Evolutionary conservation across 495 filamentous ascomycete species (phyloP), one percentile per base, ranked within the genome.

Genomic region (Penicillium mononematosum): DNA sequence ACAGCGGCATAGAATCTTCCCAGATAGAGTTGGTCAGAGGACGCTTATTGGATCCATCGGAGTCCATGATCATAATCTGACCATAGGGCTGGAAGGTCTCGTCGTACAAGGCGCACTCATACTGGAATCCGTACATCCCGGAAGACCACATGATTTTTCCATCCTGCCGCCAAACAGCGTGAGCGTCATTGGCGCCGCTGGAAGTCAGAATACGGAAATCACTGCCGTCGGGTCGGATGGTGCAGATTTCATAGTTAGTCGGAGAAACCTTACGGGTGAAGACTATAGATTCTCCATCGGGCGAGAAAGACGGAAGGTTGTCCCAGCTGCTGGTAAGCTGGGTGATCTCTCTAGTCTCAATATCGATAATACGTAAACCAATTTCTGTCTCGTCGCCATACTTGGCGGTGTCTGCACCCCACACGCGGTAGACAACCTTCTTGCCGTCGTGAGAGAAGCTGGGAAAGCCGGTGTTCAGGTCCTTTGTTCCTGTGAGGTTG

Each of bases 91-190:
- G 68, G 49, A 71, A 73, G 9, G 70, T 73, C 11, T 68, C 29
- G 42, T 73, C 72, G 25, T 68, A 75, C 11, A 73, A 49, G 1
- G 62, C 59, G 20, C 60, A 63, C 56, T 75, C 70, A 48, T 70
- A 61, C 46, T 67, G 62, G 56, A 72, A 73, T 0, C 71, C 70
- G 22, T 59, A 71, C 70, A 71, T 71, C 5, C 68, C 68, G 14
- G 61, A 66, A 1, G 62, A 65, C 46, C 61, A 74, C 51, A 69
- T 42, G 17, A 74, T 74, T 45, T 68, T 70, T 11, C 71, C 68
- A 50, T 74, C 71, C 9, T 61, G 53, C 9, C 64, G 61, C 75
- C 76, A 79, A 0, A 74, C 70, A 10, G 75, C 74, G 58, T 75
- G 74, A 0, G 73, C 75, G 63, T 77, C 75, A 49, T 77, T 75